A percentile compares a stretch with the other conserved stretches of the same genome.
phyloP scores from a whole-genome alignment of 75 land plant genomes.

The Ceratopteris richardii region DNA sequence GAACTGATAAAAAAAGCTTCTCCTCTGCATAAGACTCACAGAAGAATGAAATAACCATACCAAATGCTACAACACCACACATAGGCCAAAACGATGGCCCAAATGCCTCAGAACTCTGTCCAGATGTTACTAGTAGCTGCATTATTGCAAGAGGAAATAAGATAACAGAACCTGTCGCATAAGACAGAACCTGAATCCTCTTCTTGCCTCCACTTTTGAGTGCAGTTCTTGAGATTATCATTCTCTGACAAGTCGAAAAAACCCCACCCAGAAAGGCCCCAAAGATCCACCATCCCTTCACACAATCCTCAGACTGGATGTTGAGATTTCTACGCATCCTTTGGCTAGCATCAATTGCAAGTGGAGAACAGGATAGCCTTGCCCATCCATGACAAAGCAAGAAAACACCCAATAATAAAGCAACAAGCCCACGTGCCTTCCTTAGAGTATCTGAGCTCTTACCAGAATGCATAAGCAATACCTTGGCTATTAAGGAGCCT shows the following conservation, averaged over 20 bases:
- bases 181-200: slow-evolving; percentile 1
- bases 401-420: slow-evolving; percentile 22
- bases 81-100: slow-evolving; percentile 10
- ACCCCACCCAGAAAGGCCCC: slow-evolving; percentile 6
- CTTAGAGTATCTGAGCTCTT: background rate
- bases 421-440: slow-evolving; percentile 1
- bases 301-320: slow-evolving; percentile 1
- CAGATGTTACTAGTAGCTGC: background rate
- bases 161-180: background rate
- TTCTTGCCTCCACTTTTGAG: slow-evolving; percentile 13
- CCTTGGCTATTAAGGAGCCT: slow-evolving; percentile 41
- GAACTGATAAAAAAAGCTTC: slow-evolving; percentile 11
- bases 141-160: slow-evolving; percentile 11
- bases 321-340: background rate
- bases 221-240: background rate
- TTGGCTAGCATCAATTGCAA: slow-evolving; percentile 1
- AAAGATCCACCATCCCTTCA: background rate
- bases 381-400: slow-evolving; percentile 67
- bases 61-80: slow-evolving; percentile 12
- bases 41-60: slow-evolving; percentile 12
- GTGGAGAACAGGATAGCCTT: slow-evolving; percentile 22
- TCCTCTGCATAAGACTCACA: slow-evolving; percentile 23
- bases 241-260: slow-evolving; percentile 8
- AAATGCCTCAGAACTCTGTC: slow-evolving; percentile 1
- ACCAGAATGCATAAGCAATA: slow-evolving; percentile 6